Evolutionary conservation across 495 filamentous ascomycete species (phyloP).

Genomic region (Talaromyces borbonicus): DNA sequence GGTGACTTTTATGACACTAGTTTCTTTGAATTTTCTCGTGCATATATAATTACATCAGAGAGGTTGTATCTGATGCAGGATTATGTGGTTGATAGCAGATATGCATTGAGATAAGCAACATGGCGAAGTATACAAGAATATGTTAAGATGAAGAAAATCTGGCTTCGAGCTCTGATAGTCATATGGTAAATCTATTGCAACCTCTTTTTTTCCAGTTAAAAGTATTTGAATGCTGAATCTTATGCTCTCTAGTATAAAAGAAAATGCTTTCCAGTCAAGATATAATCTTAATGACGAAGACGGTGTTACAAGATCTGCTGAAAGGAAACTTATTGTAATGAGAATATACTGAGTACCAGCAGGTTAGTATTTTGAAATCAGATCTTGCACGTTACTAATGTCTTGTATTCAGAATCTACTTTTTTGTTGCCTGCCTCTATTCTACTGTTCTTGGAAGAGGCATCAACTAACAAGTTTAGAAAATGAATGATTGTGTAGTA

Average conservation of each 20-base stretch:
- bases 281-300: background rate
- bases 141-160: background rate
- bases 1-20: constrained; percentile 13
- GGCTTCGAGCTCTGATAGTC: background rate
- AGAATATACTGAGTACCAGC: constrained; percentile 5
- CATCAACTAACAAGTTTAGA: background rate
- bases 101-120: background rate
- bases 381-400: background rate
- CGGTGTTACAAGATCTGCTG: background rate
- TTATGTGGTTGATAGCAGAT: constrained; percentile 6
- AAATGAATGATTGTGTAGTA: background rate
- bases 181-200: background rate
- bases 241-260: background rate
- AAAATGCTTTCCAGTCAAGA: constrained; percentile 2
- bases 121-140: background rate
- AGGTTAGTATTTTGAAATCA: constrained; percentile 1
- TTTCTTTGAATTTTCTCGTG: constrained; percentile 14
- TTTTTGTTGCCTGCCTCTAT: constrained; percentile 8
- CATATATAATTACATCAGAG: constrained; percentile 11
- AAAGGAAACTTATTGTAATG: constrained; percentile 5
- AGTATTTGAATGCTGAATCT: background rate
- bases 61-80: constrained; percentile 3
- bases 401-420: constrained; percentile 6
- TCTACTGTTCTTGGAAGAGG: constrained; percentile 10
- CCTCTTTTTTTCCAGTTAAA: background rate